These are phyloP conservation scores for Venturia effusa DNA, from an alignment of 2,329 filamentous ascomycete species.

Conservation along the genomic window DNA sequence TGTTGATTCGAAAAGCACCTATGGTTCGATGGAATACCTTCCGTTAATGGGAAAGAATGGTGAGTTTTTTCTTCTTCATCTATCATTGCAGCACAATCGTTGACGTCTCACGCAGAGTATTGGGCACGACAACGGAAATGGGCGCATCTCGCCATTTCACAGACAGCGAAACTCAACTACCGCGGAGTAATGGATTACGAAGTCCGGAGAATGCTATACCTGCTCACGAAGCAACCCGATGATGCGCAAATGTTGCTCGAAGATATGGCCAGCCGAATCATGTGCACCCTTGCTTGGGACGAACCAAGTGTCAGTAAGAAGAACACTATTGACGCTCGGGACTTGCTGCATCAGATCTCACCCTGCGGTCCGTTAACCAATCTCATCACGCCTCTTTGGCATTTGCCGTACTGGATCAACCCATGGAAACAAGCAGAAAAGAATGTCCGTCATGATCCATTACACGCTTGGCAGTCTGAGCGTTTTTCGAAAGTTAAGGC, in stretches of 20 bases:
- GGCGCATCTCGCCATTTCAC: conserved; percentile 40
- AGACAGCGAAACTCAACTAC: conserved; percentile 32
- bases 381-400: conserved; percentile 43
- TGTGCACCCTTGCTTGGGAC: conserved; percentile 46
- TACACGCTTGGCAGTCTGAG: conserved; percentile 41
- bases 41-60: conserved; percentile 46
- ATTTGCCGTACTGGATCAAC: conserved; percentile 39
- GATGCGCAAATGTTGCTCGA: conserved; percentile 41
- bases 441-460: conserved; percentile 43
- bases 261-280: conserved; percentile 47
- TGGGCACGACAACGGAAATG: conserved; percentile 45
- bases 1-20: conserved; percentile 43
- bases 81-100: not conserved
- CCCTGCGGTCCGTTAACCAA: conserved; percentile 47
- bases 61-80: conserved; percentile 22
- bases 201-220: conserved; percentile 41
- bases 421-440: conserved; percentile 44
- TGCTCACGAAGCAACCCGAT: conserved; percentile 39
- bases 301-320: conserved; percentile 38
- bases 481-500: conserved; percentile 27
- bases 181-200: conserved; percentile 42
- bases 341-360: conserved; percentile 47
- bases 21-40: conserved; percentile 46
- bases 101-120: conserved; percentile 30
- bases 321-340: conserved; percentile 42